Evolutionary conservation across 75 land plant species (phyloP).

Genomic region (Pinus albicaulis): DNA sequence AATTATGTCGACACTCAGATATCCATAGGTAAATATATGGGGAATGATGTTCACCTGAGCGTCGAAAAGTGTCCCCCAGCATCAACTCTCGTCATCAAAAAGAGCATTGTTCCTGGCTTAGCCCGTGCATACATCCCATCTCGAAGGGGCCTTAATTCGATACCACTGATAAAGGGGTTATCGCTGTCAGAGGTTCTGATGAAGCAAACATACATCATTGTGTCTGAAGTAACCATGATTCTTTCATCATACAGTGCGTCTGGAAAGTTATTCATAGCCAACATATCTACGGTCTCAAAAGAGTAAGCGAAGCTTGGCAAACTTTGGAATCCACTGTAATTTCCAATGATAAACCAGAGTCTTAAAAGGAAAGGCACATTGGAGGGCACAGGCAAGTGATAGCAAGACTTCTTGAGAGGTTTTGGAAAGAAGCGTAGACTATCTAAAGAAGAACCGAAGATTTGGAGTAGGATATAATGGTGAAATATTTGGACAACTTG

Average conservation of each 20-base stretch:
- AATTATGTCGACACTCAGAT: too few relatives aligned
- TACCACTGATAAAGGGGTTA: not conserved
- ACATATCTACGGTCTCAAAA: not conserved
- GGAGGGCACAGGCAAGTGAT: not conserved
- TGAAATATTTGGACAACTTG: too few relatives aligned
- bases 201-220: not conserved
- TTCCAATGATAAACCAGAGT: not conserved
- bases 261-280: not conserved
- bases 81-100: not conserved
- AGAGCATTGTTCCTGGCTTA: not conserved
- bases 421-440: not conserved
- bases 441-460: not conserved
- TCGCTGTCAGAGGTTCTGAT: not conserved
- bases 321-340: not conserved
- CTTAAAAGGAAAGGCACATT: not conserved
- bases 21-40: too few relatives aligned
- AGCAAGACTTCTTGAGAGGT: not conserved
- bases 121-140: not conserved
- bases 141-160: not conserved
- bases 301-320: not conserved
- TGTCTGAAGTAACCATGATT: not conserved
- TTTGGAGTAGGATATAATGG: too few relatives aligned
- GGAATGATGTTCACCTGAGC: too few relatives aligned
- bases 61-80: not conserved
- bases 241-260: not conserved